Percentiles rank a stretch among this genome's conserved stretches.
phyloP scores from a whole-genome alignment of 305 asterid genomes.

The Solanum hybrid region DNA sequence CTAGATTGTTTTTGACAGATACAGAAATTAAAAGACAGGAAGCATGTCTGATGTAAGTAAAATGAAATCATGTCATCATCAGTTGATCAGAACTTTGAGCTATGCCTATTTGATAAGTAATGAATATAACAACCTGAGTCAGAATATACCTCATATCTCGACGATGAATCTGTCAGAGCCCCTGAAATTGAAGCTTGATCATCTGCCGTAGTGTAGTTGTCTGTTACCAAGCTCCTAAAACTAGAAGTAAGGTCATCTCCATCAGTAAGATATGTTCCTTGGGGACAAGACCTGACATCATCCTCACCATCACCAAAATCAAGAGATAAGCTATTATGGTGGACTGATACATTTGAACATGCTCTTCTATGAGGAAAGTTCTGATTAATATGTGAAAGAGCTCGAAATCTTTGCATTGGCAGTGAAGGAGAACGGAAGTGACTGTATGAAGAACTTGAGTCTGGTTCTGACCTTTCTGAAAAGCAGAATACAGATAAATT shows the following conservation, averaged over 20 bases:
- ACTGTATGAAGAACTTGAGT: slow-evolving; percentile 29
- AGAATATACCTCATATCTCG: slow-evolving; percentile 42
- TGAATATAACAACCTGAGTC: neutral
- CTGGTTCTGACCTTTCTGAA: slow-evolving; percentile 56
- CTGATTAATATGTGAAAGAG: slow-evolving; percentile 53
- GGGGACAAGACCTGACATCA: slow-evolving; percentile 5
- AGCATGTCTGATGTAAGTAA: neutral
- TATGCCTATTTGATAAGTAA: neutral
- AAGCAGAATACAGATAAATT: slow-evolving; percentile 1
- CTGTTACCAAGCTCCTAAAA: slow-evolving; percentile 28
- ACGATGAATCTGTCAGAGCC: slow-evolving; percentile 16
- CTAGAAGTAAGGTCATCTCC: slow-evolving; percentile 22
- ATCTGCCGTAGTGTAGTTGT: slow-evolving; percentile 10
- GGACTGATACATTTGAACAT: slow-evolving; percentile 23
- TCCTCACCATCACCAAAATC: slow-evolving; percentile 18
- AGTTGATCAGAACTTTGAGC: neutral
- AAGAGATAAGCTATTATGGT: slow-evolving; percentile 7
- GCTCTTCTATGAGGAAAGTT: slow-evolving; percentile 41
- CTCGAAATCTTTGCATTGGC: slow-evolving; percentile 57
- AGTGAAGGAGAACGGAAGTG: slow-evolving; percentile 45
- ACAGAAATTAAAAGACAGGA: neutral
- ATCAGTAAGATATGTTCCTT: slow-evolving; percentile 15
- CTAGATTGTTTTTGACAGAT: neutral
- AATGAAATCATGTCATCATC: neutral
- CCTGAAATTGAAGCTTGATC: slow-evolving; percentile 35